These are phyloP conservation scores for Carex parvula DNA, from an alignment of 176 grass and related monocot genomes.

Conservation along the genomic window DNA sequence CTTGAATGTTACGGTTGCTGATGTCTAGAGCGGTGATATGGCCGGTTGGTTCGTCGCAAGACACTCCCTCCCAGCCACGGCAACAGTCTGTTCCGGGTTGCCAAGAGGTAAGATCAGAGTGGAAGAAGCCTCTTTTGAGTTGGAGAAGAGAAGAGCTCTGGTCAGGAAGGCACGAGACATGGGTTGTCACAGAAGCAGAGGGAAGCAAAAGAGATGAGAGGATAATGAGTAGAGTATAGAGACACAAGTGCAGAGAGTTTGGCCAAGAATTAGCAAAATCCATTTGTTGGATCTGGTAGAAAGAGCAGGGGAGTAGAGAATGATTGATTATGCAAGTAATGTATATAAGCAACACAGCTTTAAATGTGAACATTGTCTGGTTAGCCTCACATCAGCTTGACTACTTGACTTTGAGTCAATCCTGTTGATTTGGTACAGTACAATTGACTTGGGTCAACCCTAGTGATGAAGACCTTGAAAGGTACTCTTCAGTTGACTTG, in stretches of 20 bases:
- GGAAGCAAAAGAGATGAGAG: not conserved
- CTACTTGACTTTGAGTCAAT: too few species aligned
- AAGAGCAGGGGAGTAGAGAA: not conserved
- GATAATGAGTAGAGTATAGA: not conserved
- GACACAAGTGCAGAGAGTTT: not conserved
- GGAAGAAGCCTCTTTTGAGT: not conserved
- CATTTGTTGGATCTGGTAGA: not conserved
- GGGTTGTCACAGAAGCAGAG: not conserved
- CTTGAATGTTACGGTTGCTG: not conserved
- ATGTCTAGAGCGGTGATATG: not conserved
- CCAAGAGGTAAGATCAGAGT: not conserved
- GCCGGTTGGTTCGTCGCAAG: not conserved
- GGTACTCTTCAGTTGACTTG: too few species aligned
- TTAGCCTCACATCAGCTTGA: too few species aligned
- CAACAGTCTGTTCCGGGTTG: not conserved
- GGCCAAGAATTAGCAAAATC: not conserved
- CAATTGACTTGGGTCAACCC: too few species aligned
- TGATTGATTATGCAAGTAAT: not conserved
- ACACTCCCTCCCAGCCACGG: not conserved
- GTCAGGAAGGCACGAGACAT: not conserved
- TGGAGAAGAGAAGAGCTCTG: conserved; percentile 6
- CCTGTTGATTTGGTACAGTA: too few species aligned
- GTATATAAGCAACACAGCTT: too few species aligned
- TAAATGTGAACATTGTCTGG: too few species aligned
- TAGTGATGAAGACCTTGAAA: too few species aligned